Evolutionary conservation across 2,329 filamentous ascomycete genomes (phyloP).

Genomic region (Diplocarpon mali): DNA sequence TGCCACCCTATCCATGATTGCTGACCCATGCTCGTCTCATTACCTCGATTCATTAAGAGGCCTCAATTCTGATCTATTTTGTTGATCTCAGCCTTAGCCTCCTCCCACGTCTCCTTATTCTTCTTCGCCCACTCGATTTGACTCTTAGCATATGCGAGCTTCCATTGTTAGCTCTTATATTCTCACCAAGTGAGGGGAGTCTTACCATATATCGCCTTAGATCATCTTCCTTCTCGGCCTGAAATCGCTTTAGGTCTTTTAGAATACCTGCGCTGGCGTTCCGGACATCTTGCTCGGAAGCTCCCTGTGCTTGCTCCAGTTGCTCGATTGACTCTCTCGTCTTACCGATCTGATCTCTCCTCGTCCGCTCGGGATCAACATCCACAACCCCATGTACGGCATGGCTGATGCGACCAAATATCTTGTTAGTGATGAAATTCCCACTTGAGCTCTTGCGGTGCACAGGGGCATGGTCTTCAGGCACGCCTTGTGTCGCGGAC

Average conservation of each 20-base stretch:
- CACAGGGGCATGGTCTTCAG: constrained; percentile 39
- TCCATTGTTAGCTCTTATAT: constrained; percentile 13
- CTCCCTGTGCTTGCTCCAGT: constrained; percentile 82
- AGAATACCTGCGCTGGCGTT: constrained; percentile 84
- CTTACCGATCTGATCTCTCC: constrained; percentile 90
- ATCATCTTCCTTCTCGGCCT: constrained; percentile 91
- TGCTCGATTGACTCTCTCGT: constrained; percentile 78
- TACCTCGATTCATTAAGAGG: constrained; percentile 1
- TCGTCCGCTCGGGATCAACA: constrained; percentile 85
- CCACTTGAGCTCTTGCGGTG: constrained; percentile 77
- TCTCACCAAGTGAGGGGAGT: constrained; percentile 9
- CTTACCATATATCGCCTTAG: constrained; percentile 90
- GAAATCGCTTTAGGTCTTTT: constrained; percentile 84
- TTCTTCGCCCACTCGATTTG: constrained; percentile 67
- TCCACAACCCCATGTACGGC: constrained; percentile 94
- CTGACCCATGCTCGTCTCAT: constrained; percentile 5
- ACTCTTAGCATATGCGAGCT: constrained; percentile 62
- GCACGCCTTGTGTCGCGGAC: constrained; percentile 64
- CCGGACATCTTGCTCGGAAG: constrained; percentile 82
- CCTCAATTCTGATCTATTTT: constrained; percentile 45
- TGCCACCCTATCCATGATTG: constrained; percentile 9
- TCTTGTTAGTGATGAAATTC: constrained; percentile 86
- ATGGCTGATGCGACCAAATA: constrained; percentile 91
- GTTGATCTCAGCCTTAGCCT: constrained; percentile 57
- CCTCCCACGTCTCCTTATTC: constrained; percentile 63